phyloP scores from a whole-genome alignment of 1,284 basidiomycete species.

The Marasmius sp. region DNA sequence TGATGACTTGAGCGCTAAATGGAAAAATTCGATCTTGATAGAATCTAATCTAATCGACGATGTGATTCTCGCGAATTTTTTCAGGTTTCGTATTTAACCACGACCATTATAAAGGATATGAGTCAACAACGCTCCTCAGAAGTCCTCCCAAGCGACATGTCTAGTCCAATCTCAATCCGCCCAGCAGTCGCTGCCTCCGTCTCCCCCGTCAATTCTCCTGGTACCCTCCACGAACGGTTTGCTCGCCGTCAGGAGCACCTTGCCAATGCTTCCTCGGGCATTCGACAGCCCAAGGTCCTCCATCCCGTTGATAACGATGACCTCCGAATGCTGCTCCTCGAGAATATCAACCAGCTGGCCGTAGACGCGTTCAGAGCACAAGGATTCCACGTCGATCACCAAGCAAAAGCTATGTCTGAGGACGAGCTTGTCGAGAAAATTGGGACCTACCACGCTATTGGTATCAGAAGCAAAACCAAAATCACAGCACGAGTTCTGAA shows the following conservation, averaged over 20 bases:
- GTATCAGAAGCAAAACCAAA: conserved; percentile 97
- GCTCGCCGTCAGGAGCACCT: conserved; percentile 23
- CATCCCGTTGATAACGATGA: conserved; percentile 79
- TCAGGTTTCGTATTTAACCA: not conserved
- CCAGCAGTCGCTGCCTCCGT: conserved; percentile 43
- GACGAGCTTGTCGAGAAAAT: conserved; percentile 90
- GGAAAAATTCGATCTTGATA: not conserved
- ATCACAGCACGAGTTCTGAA: conserved; percentile 90
- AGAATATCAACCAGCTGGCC: conserved; percentile 95
- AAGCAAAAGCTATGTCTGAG: conserved; percentile 85
- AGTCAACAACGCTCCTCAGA: not conserved
- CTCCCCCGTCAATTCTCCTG: conserved; percentile 37
- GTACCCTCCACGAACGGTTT: conserved; percentile 48
- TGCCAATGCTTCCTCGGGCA: conserved; percentile 17
- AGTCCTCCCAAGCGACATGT: conserved; percentile 8
- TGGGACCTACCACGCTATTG: conserved; percentile 89
- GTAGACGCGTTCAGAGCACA: conserved; percentile 80
- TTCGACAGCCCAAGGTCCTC: conserved; percentile 65
- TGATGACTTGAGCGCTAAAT: not conserved
- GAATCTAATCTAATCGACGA: not conserved
- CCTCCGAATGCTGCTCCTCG: conserved; percentile 80
- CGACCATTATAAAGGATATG: conserved; percentile 9
- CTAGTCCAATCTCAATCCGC: conserved; percentile 43
- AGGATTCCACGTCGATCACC: conserved; percentile 94
- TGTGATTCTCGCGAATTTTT: not conserved